phyloP scores from a whole-genome alignment of 2,329 filamentous ascomycete species.

The Trichoderma koningii region DNA sequence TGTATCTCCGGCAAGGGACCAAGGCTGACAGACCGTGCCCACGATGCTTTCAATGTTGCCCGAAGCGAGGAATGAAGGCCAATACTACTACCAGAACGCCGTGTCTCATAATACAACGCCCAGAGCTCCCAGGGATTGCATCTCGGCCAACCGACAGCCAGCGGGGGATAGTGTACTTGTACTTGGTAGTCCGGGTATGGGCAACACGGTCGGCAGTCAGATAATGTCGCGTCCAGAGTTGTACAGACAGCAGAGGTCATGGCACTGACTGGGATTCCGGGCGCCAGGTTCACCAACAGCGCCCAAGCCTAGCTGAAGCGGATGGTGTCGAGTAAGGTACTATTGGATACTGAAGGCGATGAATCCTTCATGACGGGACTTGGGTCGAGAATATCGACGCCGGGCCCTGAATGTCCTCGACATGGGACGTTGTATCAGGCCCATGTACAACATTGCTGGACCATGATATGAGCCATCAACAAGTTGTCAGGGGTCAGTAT shows the following conservation, averaged over 20 bases:
- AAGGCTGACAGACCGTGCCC: neutral
- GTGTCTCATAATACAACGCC: conserved; percentile 8
- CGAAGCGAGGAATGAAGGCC: conserved; percentile 14
- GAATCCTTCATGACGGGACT: neutral
- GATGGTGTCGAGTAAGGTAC: neutral
- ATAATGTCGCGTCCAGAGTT: neutral
- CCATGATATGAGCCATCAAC: neutral
- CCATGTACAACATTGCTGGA: neutral
- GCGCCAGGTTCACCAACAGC: neutral
- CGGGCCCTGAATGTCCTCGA: neutral
- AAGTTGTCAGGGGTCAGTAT: neutral
- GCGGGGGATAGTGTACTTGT: neutral
- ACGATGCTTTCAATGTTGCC: neutral
- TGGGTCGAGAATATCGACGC: neutral
- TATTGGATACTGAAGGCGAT: too few relatives aligned
- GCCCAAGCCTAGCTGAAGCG: neutral
- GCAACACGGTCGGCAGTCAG: neutral
- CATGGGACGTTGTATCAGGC: neutral
- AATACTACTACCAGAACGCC: neutral
- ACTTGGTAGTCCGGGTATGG: neutral
- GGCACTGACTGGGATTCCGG: neutral
- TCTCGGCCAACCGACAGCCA: neutral
- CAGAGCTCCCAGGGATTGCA: neutral
- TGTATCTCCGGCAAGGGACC: neutral
- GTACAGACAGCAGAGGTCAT: neutral